phyloP scores from a whole-genome alignment of 495 filamentous ascomycete species.

The Lepraria neglecta region DNA sequence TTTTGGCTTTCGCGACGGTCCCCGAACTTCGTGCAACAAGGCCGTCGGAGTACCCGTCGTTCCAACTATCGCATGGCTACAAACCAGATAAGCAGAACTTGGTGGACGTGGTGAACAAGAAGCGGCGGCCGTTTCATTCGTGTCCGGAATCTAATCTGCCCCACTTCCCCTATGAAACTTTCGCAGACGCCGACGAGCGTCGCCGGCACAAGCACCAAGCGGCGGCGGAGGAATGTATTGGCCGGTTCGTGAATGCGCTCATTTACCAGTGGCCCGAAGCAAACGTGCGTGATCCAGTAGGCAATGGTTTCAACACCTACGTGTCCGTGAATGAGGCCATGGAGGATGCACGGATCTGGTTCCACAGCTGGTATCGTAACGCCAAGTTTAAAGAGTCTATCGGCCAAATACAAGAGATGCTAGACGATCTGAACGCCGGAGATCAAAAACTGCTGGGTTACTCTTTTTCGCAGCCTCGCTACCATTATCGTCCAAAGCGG shows the following conservation, averaged over 20 bases:
- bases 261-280: conserved; percentile 31
- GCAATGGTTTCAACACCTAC: conserved; percentile 5
- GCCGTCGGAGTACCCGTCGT: conserved; percentile 7
- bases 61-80: conserved; percentile 23
- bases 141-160: conserved; percentile 21
- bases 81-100: conserved; percentile 14
- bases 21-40: conserved; percentile 25
- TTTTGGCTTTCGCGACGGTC: conserved; percentile 34
- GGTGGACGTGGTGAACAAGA: conserved; percentile 8
- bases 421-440: conserved; percentile 6
- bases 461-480: conserved; percentile 6
- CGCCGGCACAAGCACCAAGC: conserved; percentile 13
- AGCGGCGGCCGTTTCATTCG: conserved; percentile 17
- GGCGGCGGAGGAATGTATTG: conserved; percentile 16
- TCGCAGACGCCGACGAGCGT: conserved; percentile 8
- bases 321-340: neutral
- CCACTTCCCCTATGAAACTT: conserved; percentile 17
- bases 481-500: neutral
- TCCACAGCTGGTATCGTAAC: conserved; percentile 10
- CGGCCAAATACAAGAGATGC: neutral
- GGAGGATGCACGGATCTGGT: conserved; percentile 1
- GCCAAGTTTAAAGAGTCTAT: conserved; percentile 6
- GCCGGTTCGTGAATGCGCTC: conserved; percentile 22
- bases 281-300: conserved; percentile 8
- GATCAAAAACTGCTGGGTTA: conserved; percentile 3